Conservation (phyloP, 1,284 basidiomycete genomes). For the Cystobasidiaceae sp. region DNA sequence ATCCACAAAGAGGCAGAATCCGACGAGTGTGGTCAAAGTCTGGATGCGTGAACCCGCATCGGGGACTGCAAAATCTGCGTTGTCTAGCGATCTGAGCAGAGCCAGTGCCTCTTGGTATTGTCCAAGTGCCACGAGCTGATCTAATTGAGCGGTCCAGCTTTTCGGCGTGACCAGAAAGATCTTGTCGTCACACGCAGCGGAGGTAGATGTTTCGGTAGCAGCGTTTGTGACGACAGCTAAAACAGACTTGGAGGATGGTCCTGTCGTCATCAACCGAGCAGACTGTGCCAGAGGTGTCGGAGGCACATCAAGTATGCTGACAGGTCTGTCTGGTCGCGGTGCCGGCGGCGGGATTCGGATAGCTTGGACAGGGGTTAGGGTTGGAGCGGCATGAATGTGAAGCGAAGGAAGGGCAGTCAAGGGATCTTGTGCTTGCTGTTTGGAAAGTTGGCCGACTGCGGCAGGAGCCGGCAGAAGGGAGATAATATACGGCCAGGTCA, state of each 20-base stretch:
- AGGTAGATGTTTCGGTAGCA: constrained; percentile 54
- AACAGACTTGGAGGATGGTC: constrained; percentile 52
- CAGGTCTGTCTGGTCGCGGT: constrained; percentile 34
- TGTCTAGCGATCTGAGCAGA: constrained; percentile 67
- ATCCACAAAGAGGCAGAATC: constrained; percentile 52
- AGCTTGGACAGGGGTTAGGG: constrained; percentile 60
- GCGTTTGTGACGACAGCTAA: constrained; percentile 63
- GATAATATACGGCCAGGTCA: constrained; percentile 77
- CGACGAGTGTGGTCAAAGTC: constrained; percentile 20
- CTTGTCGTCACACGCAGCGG: constrained; percentile 59
- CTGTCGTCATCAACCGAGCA: constrained; percentile 57
- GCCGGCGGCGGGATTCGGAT: constrained; percentile 60
- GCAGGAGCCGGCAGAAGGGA: constrained; percentile 60
- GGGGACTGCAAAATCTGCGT: constrained; percentile 52
- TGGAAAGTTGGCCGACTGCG: constrained; percentile 15
- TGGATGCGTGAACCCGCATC: constrained; percentile 56
- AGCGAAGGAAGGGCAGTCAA: constrained; percentile 54
- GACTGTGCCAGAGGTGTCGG: constrained; percentile 33
- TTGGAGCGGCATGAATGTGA: constrained; percentile 73
- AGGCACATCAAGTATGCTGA: constrained; percentile 41
- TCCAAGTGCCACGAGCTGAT: constrained; percentile 69
- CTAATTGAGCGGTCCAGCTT: constrained; percentile 72
- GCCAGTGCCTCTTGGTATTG: constrained; percentile 74
- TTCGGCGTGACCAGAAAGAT: constrained; percentile 71
- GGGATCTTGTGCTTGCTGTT: constrained; percentile 17